Evolutionary conservation across 192 early-diverging fungal species (phyloP).

Genomic region (Geranomyces variabilis): DNA sequence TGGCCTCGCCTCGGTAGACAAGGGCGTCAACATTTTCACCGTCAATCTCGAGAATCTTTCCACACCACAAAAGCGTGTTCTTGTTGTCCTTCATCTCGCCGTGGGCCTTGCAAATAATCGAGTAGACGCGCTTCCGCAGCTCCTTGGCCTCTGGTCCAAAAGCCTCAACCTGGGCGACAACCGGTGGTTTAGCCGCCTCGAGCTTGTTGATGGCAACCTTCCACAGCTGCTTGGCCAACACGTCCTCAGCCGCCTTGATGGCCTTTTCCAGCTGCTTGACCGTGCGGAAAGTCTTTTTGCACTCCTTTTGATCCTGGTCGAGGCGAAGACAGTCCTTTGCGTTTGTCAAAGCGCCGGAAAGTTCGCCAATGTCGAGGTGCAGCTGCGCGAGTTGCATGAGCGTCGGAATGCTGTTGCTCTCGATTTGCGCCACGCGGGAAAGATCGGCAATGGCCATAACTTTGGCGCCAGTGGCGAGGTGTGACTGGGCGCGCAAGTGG

Average conservation of each 20-base stretch:
- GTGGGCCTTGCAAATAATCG: constrained; percentile 66
- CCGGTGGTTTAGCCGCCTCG: constrained; percentile 42
- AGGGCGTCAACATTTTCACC: constrained; percentile 74
- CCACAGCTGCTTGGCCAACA: constrained; percentile 64
- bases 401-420: constrained; percentile 66
- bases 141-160: constrained; percentile 24
- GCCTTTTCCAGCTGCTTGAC: constrained; percentile 78
- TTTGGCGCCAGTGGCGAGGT: constrained; percentile 71
- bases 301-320: constrained; percentile 90
- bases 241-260: constrained; percentile 60
- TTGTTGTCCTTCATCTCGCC: constrained; percentile 60
- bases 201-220: constrained; percentile 50
- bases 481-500: constrained; percentile 71
- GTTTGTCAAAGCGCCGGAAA: constrained; percentile 64
- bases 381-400: constrained; percentile 71
- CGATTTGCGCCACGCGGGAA: constrained; percentile 72
- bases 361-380: constrained; percentile 71
- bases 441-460: constrained; percentile 86
- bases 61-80: constrained; percentile 69
- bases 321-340: constrained; percentile 85
- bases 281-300: constrained; percentile 74
- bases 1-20: constrained; percentile 70
- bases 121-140: constrained; percentile 46
- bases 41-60: constrained; percentile 69
- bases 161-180: constrained; percentile 41